A percentile compares a stretch with the other conserved stretches of the same genome.
phyloP scores from a whole-genome alignment of 305 asterid species.

The Fraxinus nigra region DNA sequence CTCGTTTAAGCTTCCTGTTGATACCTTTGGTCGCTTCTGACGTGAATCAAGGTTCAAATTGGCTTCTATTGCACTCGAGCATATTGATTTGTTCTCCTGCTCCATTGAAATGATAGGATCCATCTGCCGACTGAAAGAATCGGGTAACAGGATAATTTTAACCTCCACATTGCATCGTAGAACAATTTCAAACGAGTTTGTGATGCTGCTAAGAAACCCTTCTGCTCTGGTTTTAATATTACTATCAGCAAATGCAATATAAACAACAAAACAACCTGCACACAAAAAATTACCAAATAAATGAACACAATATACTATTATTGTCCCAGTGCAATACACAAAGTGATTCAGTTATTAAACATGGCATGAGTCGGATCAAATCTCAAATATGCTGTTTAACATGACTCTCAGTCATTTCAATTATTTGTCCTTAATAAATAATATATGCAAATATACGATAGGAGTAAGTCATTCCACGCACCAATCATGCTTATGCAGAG shows the following conservation, averaged over 20 bases:
- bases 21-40: constrained; percentile 27
- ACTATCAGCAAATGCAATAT: constrained; percentile 65
- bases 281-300: not conserved
- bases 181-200: constrained; percentile 74
- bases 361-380: not conserved
- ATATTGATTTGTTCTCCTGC: constrained; percentile 25
- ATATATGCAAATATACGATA: not conserved
- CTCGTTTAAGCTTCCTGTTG: constrained; percentile 34
- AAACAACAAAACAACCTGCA: constrained; percentile 80
- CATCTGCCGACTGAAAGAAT: constrained; percentile 31
- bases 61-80: constrained; percentile 19
- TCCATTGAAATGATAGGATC: constrained; percentile 16
- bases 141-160: constrained; percentile 57
- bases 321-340: not conserved
- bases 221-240: constrained; percentile 76
- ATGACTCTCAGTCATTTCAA: not conserved
- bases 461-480: not conserved
- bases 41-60: constrained; percentile 19
- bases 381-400: not conserved
- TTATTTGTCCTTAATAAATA: not conserved
- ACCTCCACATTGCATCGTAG: constrained; percentile 77
- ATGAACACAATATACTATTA: not conserved
- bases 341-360: not conserved
- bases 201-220: constrained; percentile 85
- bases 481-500: not conserved